phyloP scores from a whole-genome alignment of 2,329 filamentous ascomycete species.

The Pseudonectria foliicola region DNA sequence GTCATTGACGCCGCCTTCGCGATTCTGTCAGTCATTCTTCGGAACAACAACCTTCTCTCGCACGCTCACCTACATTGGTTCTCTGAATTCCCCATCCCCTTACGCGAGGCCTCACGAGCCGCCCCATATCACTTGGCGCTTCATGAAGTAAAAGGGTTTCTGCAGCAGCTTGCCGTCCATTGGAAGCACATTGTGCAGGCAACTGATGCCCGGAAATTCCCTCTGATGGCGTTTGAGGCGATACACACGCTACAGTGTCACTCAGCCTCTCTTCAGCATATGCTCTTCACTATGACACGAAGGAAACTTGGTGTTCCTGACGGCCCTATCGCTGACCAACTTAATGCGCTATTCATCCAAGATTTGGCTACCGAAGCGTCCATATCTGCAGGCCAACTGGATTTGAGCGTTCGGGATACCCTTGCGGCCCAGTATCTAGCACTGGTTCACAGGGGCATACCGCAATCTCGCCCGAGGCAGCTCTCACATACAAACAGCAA shows the following conservation, averaged over 20 bases:
- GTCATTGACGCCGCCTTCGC: slow-evolving; percentile 17
- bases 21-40: slow-evolving; percentile 13
- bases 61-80: slow-evolving; percentile 22
- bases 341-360: slow-evolving; percentile 17
- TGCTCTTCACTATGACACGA: slow-evolving; percentile 26
- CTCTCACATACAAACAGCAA: too few species aligned
- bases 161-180: slow-evolving; percentile 12
- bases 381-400: slow-evolving; percentile 4
- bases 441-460: too few species aligned
- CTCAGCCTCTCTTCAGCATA: slow-evolving; percentile 16
- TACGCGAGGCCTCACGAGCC: slow-evolving; percentile 6
- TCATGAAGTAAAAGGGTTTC: slow-evolving; percentile 15
- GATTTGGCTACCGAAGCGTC: slow-evolving; percentile 19
- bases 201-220: slow-evolving; percentile 17
- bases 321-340: slow-evolving; percentile 4
- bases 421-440: slow-evolving; percentile 6
- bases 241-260: slow-evolving; percentile 15
- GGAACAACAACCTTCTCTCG: slow-evolving; percentile 17
- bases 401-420: slow-evolving; percentile 2
- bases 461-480: too few species aligned
- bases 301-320: slow-evolving; percentile 19
- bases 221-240: slow-evolving; percentile 23
- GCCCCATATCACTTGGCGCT: slow-evolving; percentile 3
- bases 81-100: slow-evolving; percentile 18
- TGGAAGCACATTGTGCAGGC: slow-evolving; percentile 15